Evolutionary conservation across 2,329 filamentous ascomycete genomes (phyloP).

Genomic region (Rhexocercosporidium sp.): DNA sequence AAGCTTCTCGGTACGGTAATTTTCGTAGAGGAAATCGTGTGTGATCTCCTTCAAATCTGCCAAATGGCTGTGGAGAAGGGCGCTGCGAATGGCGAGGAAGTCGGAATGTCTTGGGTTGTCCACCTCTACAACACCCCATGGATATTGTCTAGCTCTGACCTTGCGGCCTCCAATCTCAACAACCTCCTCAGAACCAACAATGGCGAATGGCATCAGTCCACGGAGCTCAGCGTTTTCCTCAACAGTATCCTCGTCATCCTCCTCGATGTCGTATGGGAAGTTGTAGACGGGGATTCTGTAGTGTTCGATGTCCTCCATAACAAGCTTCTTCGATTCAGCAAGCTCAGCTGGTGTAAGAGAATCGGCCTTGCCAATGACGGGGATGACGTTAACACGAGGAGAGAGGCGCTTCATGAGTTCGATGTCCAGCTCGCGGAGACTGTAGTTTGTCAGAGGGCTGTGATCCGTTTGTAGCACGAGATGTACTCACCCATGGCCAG

Average conservation of each 20-base stretch:
- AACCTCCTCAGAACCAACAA: slow-evolving; percentile 95
- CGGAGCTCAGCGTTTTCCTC: slow-evolving; percentile 98
- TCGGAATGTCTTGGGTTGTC: slow-evolving; percentile 99
- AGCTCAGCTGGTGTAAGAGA: slow-evolving; percentile 95
- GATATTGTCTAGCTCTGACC: slow-evolving; percentile 95
- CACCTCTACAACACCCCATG: slow-evolving; percentile 98
- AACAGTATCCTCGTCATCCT: slow-evolving; percentile 98
- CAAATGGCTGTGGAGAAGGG: slow-evolving; percentile 95
- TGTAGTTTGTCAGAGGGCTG: slow-evolving; percentile 45
- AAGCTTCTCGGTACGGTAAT: slow-evolving; percentile 99
- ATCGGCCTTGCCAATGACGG: slow-evolving; percentile 97
- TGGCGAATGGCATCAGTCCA: slow-evolving; percentile 98
- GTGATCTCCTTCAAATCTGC: slow-evolving; percentile 99
- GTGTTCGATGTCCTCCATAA: slow-evolving; percentile 99
- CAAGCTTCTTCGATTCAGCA: slow-evolving; percentile 98
- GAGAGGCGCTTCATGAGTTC: slow-evolving; percentile 99
- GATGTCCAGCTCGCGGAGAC: slow-evolving; percentile 97
- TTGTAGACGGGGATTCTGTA: slow-evolving; percentile 99
- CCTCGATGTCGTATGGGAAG: slow-evolving; percentile 99
- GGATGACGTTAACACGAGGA: slow-evolving; percentile 97
- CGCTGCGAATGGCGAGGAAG: slow-evolving; percentile 95
- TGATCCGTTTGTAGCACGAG: neutral
- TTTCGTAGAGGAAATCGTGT: slow-evolving; percentile 99
- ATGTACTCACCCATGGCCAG: slow-evolving; percentile 81
- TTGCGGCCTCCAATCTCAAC: slow-evolving; percentile 92